phyloP scores from a whole-genome alignment of 495 filamentous ascomycete genomes.

The Chaetomium fimeti region DNA sequence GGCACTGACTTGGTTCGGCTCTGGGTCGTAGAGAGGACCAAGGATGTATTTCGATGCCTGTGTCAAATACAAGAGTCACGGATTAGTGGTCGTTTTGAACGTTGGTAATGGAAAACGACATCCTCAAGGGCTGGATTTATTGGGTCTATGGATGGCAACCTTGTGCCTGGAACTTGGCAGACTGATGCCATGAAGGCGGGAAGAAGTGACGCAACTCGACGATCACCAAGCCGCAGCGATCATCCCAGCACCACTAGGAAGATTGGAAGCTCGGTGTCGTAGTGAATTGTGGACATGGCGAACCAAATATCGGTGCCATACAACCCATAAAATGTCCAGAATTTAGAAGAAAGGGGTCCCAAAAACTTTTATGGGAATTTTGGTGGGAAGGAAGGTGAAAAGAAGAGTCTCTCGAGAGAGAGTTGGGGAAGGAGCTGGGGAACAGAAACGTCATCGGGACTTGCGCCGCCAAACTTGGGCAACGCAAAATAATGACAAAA shows the following conservation, averaged over 20 bases:
- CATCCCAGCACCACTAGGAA: neutral
- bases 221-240: conserved; percentile 3
- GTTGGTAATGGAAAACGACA: conserved; percentile 12
- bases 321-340: neutral
- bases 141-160: neutral
- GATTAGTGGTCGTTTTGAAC: neutral
- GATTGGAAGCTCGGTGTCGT: conserved; percentile 4
- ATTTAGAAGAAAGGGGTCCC: neutral
- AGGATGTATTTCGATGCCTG: conserved; percentile 58
- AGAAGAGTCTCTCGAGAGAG: too few relatives aligned
- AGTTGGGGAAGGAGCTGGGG: too few relatives aligned
- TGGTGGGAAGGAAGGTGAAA: too few relatives aligned
- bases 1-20: conserved; percentile 35
- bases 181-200: neutral
- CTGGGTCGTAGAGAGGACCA: conserved; percentile 47
- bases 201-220: conserved; percentile 30
- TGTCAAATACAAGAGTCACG: neutral
- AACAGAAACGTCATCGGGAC: neutral
- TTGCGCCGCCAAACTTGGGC: neutral
- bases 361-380: neutral
- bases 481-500: neutral
- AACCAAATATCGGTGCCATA: neutral
- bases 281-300: neutral
- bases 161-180: conserved; percentile 23
- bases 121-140: conserved; percentile 1